phyloP scores from a whole-genome alignment of 176 grass and related monocot species.

The Oryza meridionalis region DNA sequence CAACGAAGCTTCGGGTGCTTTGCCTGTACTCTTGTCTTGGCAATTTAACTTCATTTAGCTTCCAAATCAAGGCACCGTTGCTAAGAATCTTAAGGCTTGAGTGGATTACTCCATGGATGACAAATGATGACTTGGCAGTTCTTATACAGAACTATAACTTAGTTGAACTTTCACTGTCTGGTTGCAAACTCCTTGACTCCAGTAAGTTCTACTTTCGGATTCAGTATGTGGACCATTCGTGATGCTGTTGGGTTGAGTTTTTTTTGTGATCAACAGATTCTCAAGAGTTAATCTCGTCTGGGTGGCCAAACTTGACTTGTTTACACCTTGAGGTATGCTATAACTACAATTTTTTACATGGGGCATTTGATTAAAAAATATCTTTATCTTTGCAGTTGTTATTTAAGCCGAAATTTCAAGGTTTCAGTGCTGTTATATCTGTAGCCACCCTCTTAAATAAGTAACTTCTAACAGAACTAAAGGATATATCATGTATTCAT shows the following conservation, averaged over 20 bases:
- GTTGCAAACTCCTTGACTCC: constrained; percentile 78
- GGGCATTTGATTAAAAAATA: not conserved
- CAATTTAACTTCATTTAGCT: constrained; percentile 58
- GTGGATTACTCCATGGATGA: constrained; percentile 80
- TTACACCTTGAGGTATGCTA: constrained; percentile 70
- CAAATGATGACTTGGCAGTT: constrained; percentile 66
- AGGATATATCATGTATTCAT: not conserved
- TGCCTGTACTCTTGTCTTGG: constrained; percentile 68
- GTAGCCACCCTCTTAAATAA: not conserved
- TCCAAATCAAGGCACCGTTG: constrained; percentile 30
- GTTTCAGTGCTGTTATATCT: not conserved
- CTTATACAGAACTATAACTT: constrained; percentile 63
- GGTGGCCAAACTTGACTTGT: constrained; percentile 71
- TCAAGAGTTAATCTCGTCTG: constrained; percentile 66
- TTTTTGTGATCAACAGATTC: constrained; percentile 47
- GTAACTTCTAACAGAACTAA: not conserved
- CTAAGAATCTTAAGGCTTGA: constrained; percentile 62
- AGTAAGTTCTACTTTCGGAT: constrained; percentile 52
- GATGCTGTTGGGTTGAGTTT: not conserved
- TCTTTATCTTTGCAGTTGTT: not conserved
- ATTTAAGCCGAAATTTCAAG: not conserved
- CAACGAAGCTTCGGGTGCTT: constrained; percentile 54
- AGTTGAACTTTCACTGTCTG: constrained; percentile 70
- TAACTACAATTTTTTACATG: not conserved
- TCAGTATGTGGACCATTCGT: constrained; percentile 11